Evolutionary conservation across 306 rosid genomes (phyloP).

Genomic region (Cyamopsis tetragonoloba): DNA sequence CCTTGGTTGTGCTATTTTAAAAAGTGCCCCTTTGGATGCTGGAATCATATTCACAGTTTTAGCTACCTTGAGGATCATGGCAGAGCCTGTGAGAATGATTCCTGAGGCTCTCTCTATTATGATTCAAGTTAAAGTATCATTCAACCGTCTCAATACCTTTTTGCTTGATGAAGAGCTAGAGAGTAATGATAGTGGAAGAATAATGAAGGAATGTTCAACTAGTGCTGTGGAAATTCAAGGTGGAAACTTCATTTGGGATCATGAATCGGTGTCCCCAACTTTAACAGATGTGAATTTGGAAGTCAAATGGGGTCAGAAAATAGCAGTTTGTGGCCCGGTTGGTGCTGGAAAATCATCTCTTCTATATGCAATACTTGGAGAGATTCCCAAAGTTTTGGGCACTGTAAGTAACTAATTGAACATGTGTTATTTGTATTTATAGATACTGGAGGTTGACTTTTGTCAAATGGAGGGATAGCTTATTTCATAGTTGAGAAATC

Average conservation of each 20-base stretch:
- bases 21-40: constrained; percentile 55
- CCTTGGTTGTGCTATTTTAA: constrained; percentile 42
- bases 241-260: constrained; percentile 52
- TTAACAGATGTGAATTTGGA: constrained; percentile 37
- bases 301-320: constrained; percentile 42
- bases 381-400: constrained; percentile 57
- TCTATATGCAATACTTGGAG: constrained; percentile 57
- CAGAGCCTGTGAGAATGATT: constrained; percentile 58
- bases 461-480: too few relatives aligned
- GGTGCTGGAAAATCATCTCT: constrained; percentile 77
- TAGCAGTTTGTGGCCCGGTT: constrained; percentile 64
- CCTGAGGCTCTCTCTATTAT: constrained; percentile 58
- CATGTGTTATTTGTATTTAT: too few relatives aligned
- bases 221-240: constrained; percentile 18
- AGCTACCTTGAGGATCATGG: constrained; percentile 49
- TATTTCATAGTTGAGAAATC: too few relatives aligned
- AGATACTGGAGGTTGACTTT: too few relatives aligned
- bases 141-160: constrained; percentile 47
- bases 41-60: constrained; percentile 68
- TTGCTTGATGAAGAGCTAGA: constrained; percentile 57
- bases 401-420: constrained; percentile 37
- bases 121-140: constrained; percentile 61
- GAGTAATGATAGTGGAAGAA: constrained; percentile 10
- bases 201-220: too few relatives aligned
- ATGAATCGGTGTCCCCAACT: constrained; percentile 35